A percentile compares a stretch with the other conserved stretches of the same genome.
phyloP scores from a whole-genome alignment of 2,329 filamentous ascomycete species.

The Fusarium brachygibbosum region DNA sequence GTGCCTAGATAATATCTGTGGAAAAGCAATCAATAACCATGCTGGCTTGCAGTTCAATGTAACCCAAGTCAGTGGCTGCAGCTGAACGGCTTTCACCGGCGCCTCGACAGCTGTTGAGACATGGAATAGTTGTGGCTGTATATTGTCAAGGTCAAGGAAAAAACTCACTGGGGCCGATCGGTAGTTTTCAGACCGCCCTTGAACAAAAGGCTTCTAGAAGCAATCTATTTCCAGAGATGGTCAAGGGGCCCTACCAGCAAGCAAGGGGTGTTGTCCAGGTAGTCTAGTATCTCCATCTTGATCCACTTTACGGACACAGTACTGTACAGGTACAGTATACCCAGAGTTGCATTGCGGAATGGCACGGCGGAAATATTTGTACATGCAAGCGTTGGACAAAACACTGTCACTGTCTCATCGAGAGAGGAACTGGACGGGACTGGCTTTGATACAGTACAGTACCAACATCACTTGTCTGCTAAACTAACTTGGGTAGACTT shows the following conservation, averaged over 20 bases:
- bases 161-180: not conserved
- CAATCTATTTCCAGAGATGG: constrained; percentile 11
- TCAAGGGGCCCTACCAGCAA: not conserved
- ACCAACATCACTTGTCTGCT: not conserved
- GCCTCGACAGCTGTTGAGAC: constrained; percentile 9
- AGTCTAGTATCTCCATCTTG: not conserved
- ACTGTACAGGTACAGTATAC: not conserved
- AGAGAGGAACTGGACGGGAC: not conserved
- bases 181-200: constrained; percentile 14
- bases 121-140: constrained; percentile 8
- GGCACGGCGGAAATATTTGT: constrained; percentile 5
- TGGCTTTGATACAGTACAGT: not conserved
- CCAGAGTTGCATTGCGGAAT: constrained; percentile 10
- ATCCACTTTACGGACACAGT: not conserved
- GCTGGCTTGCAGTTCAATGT: constrained; percentile 21
- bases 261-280: not conserved
- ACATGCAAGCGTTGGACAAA: constrained; percentile 4
- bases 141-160: constrained; percentile 3
- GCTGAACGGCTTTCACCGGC: constrained; percentile 9
- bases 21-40: constrained; percentile 4
- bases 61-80: constrained; percentile 17
- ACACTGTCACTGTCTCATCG: not conserved
- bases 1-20: constrained; percentile 6
- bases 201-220: constrained; percentile 25
- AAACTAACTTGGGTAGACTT: not conserved